These are phyloP conservation scores for Backusella sp. DNA, from an alignment of 192 early-diverging fungal genomes.

Conservation along the genomic window DNA sequence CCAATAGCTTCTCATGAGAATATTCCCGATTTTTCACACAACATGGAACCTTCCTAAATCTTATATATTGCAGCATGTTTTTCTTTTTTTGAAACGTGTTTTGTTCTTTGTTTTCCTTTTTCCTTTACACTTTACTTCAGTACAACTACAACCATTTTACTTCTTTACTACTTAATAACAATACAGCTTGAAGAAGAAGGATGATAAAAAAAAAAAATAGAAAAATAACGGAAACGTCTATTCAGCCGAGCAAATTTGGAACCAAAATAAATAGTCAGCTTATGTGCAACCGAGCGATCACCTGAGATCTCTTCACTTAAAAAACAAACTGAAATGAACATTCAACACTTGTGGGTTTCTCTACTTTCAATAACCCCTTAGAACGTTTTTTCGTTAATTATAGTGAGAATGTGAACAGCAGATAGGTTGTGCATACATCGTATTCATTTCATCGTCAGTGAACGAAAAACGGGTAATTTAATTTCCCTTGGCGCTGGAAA, in stretches of 20 bases:
- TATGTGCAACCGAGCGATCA: neutral
- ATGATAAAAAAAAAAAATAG: neutral
- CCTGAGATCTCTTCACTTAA: neutral
- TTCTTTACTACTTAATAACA: neutral
- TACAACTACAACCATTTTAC: neutral
- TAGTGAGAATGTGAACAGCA: neutral
- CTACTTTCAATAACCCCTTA: neutral
- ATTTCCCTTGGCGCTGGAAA: neutral
- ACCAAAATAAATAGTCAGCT: neutral
- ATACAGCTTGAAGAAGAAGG: neutral
- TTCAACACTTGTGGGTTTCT: neutral
- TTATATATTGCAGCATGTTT: conserved; percentile 10
- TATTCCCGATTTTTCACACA: neutral
- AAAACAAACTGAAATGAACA: neutral
- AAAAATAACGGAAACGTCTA: neutral
- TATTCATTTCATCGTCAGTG: neutral
- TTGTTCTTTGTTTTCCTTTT: neutral
- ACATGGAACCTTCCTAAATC: conserved; percentile 4
- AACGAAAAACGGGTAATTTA: neutral
- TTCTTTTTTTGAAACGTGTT: neutral
- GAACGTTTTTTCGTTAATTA: neutral
- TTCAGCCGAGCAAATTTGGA: neutral
- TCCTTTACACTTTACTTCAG: neutral
- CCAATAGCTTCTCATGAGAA: conserved; percentile 3
- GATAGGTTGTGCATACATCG: neutral